These are phyloP conservation scores for Amauroascus niger DNA, from an alignment of 2,329 filamentous ascomycete species.

Conservation along the genomic window DNA sequence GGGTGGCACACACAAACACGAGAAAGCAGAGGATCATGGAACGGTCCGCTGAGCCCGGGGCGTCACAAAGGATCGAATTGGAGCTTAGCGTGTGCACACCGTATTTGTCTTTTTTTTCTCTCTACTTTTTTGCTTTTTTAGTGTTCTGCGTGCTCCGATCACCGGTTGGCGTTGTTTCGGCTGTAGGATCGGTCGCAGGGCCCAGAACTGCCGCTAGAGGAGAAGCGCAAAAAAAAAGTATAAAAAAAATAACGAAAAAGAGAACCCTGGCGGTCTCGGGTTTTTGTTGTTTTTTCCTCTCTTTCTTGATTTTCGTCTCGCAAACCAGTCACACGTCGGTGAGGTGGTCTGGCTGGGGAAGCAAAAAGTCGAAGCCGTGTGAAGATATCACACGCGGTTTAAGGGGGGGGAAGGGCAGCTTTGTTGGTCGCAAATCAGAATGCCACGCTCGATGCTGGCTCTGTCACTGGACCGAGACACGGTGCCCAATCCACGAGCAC, in stretches of 20 bases:
- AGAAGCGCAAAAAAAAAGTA: too few species aligned
- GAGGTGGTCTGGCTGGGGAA: not conserved
- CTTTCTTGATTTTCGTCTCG: not conserved
- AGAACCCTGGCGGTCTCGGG: not conserved
- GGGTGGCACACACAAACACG: constrained; percentile 5
- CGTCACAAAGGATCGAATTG: not conserved
- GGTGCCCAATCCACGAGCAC: constrained; percentile 6
- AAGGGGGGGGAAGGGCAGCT: not conserved
- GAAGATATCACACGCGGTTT: constrained; percentile 9
- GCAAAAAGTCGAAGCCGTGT: not conserved
- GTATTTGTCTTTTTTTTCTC: not conserved
- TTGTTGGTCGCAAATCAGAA: constrained; percentile 8
- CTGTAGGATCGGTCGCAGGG: constrained; percentile 1
- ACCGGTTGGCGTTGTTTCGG: constrained; percentile 9
- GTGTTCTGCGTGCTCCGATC: constrained; percentile 4
- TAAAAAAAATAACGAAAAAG: too few species aligned
- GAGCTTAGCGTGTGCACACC: constrained; percentile 5
- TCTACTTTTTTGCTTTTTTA: not conserved
- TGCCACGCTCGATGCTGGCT: constrained; percentile 5
- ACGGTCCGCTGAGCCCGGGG: constrained; percentile 15
- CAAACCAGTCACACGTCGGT: constrained; percentile 8
- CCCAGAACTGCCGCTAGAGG: not conserved
- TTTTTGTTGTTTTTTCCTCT: not conserved
- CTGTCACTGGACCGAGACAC: not conserved
- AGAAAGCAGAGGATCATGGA: constrained; percentile 10